These are phyloP conservation scores for Rhododendron vialii DNA, from an alignment of 148 eudicot species.

Conservation along the genomic window DNA sequence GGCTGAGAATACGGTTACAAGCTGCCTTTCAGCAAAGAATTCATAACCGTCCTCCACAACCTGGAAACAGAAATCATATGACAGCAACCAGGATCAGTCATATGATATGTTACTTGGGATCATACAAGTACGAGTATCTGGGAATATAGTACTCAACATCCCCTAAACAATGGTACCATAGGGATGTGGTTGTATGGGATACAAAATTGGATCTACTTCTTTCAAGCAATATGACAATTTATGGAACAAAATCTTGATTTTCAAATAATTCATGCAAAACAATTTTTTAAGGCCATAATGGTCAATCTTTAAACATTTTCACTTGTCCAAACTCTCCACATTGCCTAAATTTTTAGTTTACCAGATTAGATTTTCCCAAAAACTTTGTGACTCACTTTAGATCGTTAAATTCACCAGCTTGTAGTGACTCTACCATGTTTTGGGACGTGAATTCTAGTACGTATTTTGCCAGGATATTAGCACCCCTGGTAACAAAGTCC, in stretches of 20 bases:
- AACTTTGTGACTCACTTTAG: background rate
- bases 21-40: constrained; percentile 25
- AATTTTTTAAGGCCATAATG: background rate
- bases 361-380: background rate
- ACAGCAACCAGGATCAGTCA: background rate
- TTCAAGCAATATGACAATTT: background rate
- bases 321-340: background rate
- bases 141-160: background rate
- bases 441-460: background rate
- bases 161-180: background rate
- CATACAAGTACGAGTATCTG: background rate
- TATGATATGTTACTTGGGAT: background rate
- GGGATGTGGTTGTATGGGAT: background rate
- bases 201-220: background rate
- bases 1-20: constrained; percentile 20
- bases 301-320: background rate
- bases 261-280: background rate
- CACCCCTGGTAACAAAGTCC: background rate
- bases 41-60: constrained; percentile 27
- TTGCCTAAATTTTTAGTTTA: background rate
- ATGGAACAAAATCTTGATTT: background rate
- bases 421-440: background rate
- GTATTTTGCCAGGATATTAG: background rate
- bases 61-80: constrained; percentile 8
- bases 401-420: background rate